These are phyloP conservation scores for Thalassiosira ordinaria DNA, from an alignment of 352 stramenopile species.

Conservation along the genomic window DNA sequence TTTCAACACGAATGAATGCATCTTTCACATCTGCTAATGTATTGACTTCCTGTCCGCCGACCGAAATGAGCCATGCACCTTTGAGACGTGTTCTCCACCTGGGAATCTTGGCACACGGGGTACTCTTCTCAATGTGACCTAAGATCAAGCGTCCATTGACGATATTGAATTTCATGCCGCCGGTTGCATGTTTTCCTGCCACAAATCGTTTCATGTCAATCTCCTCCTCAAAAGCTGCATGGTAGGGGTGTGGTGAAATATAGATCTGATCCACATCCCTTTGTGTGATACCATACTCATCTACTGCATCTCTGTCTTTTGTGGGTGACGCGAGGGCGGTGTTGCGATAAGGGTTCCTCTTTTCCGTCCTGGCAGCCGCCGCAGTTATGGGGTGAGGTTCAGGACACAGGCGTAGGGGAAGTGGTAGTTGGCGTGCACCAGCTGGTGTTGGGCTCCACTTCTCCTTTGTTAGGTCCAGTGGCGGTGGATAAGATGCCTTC, in stretches of 20 bases:
- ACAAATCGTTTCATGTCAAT: background rate
- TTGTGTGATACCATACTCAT: background rate
- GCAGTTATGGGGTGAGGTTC: background rate
- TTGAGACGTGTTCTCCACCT: conserved; percentile 4
- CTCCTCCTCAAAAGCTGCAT: conserved; percentile 17
- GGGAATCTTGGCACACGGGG: conserved; percentile 4
- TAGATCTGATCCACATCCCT: conserved; percentile 26
- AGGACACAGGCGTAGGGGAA: background rate
- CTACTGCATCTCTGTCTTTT: background rate
- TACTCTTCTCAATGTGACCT: background rate
- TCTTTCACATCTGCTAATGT: background rate
- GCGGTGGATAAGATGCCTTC: background rate
- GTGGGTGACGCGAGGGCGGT: background rate
- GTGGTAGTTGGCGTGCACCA: background rate
- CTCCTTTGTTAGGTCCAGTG: no score
- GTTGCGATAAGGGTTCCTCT: background rate
- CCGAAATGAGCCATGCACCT: conserved; percentile 11
- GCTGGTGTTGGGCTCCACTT: no score
- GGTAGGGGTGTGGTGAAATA: conserved; percentile 13
- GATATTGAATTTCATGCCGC: conserved; percentile 5
- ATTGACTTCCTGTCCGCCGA: background rate
- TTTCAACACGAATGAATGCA: background rate
- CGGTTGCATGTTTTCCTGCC: background rate
- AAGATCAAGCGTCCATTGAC: conserved; percentile 1
- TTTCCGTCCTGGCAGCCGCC: background rate